Conservation (phyloP, 352 stramenopile species). For the Thalassiosira sp. region DNA sequence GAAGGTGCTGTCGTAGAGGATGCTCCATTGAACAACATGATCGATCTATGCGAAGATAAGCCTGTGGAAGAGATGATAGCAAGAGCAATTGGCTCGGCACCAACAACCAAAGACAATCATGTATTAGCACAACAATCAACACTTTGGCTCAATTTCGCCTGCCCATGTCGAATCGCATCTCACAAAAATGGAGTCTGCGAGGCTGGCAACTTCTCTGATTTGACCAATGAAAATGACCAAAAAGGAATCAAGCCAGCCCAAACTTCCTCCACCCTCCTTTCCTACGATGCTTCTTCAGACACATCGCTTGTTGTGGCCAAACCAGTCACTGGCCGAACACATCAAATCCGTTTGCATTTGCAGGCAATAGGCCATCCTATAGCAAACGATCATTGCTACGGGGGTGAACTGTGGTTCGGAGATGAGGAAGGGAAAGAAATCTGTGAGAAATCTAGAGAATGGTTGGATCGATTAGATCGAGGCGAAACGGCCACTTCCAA, state of each 20-base stretch:
- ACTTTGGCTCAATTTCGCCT: conserved; percentile 73
- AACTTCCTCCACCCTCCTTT: conserved; percentile 67
- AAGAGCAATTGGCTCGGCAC: conserved; percentile 14
- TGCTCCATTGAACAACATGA: conserved; percentile 27
- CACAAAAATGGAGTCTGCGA: conserved; percentile 79
- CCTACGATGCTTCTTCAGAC: conserved; percentile 66
- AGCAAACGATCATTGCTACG: conserved; percentile 97
- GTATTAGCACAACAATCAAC: conserved; percentile 8
- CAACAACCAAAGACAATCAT: background rate
- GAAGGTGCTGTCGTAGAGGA: conserved; percentile 19
- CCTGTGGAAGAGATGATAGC: conserved; percentile 33
- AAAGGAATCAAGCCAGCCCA: conserved; percentile 76
- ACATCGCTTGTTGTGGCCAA: conserved; percentile 90
- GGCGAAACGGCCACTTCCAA: background rate
- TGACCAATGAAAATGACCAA: conserved; percentile 56
- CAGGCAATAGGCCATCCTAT: conserved; percentile 90
- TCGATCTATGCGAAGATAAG: conserved; percentile 22
- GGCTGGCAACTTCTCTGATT: conserved; percentile 60
- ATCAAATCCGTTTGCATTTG: conserved; percentile 97
- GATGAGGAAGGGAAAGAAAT: conserved; percentile 60
- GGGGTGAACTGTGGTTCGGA: conserved; percentile 91
- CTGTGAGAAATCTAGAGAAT: conserved; percentile 51
- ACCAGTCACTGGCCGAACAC: conserved; percentile 92
- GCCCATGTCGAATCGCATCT: conserved; percentile 65
- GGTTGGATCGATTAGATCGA: conserved; percentile 36